Evolutionary conservation across 441 rosid species (phyloP).

Genomic region (Adansonia grandidieri): DNA sequence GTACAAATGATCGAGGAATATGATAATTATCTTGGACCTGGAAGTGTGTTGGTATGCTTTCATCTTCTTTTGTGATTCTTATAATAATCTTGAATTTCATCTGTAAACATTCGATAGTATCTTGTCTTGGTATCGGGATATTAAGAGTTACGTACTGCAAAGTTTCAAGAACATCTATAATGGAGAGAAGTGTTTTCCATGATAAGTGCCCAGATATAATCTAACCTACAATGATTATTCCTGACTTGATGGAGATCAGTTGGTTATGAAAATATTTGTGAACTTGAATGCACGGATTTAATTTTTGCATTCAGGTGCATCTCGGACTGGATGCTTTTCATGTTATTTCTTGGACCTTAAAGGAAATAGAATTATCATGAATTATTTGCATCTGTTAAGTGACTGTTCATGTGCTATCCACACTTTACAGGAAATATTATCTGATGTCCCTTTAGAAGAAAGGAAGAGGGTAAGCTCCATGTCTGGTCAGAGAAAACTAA

Average conservation of each 20-base stretch:
- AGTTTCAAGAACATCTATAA: neutral
- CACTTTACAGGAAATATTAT: slow-evolving; percentile 74
- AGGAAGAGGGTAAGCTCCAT: slow-evolving; percentile 49
- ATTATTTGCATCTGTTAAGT: neutral
- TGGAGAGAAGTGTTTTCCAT: neutral
- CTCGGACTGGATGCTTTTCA: neutral
- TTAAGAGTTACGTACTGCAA: slow-evolving; percentile 8
- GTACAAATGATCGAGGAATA: slow-evolving; percentile 87
- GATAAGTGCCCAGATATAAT: neutral
- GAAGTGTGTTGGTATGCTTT: slow-evolving; percentile 76
- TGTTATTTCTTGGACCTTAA: slow-evolving; percentile 4
- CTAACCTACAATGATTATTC: neutral
- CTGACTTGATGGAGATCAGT: no score
- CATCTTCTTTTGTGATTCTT: slow-evolving; percentile 20
- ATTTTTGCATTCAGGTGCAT: slow-evolving; percentile 6
- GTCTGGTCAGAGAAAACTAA: slow-evolving; percentile 48
- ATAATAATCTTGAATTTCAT: neutral
- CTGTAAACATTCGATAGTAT: slow-evolving; percentile 17
- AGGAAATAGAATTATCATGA: no score
- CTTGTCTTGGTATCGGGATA: neutral
- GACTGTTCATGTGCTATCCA: neutral
- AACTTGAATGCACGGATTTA: neutral
- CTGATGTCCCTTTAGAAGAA: slow-evolving; percentile 82
- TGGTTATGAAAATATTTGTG: no score
- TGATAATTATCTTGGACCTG: slow-evolving; percentile 94